Evolutionary conservation across 2,329 filamentous ascomycete genomes (phyloP).

Genomic region (Talaromyces rugulosus): DNA sequence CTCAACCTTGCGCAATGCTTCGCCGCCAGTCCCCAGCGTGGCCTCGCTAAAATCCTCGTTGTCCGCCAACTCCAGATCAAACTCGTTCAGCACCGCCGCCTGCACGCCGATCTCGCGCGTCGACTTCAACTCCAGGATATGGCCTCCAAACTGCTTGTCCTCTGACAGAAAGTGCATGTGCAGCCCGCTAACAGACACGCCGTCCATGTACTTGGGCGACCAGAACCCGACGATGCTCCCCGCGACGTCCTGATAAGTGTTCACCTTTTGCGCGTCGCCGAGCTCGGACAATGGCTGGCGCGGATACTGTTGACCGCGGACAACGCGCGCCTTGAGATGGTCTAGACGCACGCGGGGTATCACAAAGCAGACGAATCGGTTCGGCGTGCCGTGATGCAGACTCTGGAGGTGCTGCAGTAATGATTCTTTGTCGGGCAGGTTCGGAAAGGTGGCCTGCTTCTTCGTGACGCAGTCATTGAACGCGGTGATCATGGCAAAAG

Average conservation of each 20-base stretch:
- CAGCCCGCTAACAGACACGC: constrained; percentile 10
- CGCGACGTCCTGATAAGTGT: constrained; percentile 1
- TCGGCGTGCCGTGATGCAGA: constrained; percentile 2
- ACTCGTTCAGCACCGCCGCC: constrained; percentile 11
- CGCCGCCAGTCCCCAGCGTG: constrained; percentile 4
- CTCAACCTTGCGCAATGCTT: constrained; percentile 12
- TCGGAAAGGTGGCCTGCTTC: constrained; percentile 3
- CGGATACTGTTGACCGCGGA: constrained; percentile 13
- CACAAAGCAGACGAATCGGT: constrained; percentile 11
- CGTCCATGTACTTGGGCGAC: constrained; percentile 12
- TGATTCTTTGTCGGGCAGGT: constrained; percentile 7
- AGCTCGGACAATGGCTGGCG: constrained; percentile 12
- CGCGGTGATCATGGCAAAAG: constrained; percentile 12
- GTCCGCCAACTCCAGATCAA: constrained; percentile 10
- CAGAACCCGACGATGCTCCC: constrained; percentile 13
- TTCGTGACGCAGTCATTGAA: constrained; percentile 10
- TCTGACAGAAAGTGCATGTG: constrained; percentile 15
- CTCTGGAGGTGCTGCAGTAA: constrained; percentile 5
- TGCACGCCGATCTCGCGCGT: constrained; percentile 1
- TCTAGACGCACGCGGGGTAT: constrained; percentile 5
- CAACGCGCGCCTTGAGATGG: constrained; percentile 10
- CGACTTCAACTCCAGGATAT: constrained; percentile 11
- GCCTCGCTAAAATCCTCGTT: constrained; percentile 8
- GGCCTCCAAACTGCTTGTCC: constrained; percentile 9
- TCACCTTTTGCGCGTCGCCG: constrained; percentile 10